Evolutionary conservation across 2,329 filamentous ascomycete species (phyloP), one percentile per base, ranked within the genome.

Genomic region (Cladosporium sp.): DNA sequence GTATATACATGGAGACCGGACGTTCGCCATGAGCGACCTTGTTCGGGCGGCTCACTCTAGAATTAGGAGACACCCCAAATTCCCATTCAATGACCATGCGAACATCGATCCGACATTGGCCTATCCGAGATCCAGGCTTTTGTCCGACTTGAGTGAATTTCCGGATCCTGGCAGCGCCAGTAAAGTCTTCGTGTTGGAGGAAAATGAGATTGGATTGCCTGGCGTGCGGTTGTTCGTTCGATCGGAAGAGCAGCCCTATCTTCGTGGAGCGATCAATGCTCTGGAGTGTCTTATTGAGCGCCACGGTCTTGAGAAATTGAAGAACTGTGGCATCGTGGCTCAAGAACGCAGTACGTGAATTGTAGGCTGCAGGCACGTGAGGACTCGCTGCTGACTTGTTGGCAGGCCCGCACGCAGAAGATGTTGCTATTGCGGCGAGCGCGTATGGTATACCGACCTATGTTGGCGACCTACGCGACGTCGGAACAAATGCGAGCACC

Each of bases 371-470:
- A 3, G 31, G 16, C 18, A 21, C 16, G n/a, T 18, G 37, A 60
- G 18, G 18, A 2, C 14, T 18, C 18, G 21, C 50, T 35, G 59
- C 59, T 62, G 44, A 62, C 44, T 35, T 2, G 10, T n/a, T 31
- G 18, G 29, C 29, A 62, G 59, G 52, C 1, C 72, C 72, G 0
- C 65, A 66, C 3, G 70, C 65, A 4, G 70, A 71, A 2, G 72
- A 72, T 5, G 73, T 73, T 4, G 71, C 68, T 18, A 67, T 70
- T n/a, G 80, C 79, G 62, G 59, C 59, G 72, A 52, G 44, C 7
- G 46, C 59, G 3, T 62, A 62, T 16, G 59, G 44, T 12, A 62
- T 62, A 6, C 31, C 59, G 4, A 46, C 44, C 8, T 62, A 31
- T 21, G 12, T 52, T 11, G 31, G n/a, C 4, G 31, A 62, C 16